Evolutionary conservation across 2,329 filamentous ascomycete genomes (phyloP).

Genomic region (Clonostachys chloroleuca): DNA sequence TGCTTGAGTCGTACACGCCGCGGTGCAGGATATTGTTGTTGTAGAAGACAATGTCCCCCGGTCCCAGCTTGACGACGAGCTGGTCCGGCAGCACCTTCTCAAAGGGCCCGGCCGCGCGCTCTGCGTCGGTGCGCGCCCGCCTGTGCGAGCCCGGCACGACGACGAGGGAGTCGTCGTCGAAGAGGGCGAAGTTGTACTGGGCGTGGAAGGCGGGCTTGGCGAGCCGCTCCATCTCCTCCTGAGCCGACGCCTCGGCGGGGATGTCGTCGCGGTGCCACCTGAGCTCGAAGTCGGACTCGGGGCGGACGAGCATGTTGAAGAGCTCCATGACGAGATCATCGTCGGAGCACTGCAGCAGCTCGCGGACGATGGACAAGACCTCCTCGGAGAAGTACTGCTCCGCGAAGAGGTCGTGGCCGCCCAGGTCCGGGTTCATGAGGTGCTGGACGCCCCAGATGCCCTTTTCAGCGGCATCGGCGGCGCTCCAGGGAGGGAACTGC

Average conservation of each 20-base stretch:
- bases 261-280: constrained; percentile 88
- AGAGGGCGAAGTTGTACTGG: constrained; percentile 85
- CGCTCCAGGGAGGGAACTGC: constrained; percentile 84
- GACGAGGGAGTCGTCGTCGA: constrained; percentile 67
- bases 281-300: constrained; percentile 66
- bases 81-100: constrained; percentile 58
- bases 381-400: constrained; percentile 66
- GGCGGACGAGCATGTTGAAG: constrained; percentile 79
- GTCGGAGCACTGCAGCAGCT: constrained; percentile 53
- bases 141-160: constrained; percentile 74
- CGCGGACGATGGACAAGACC: constrained; percentile 58
- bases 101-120: constrained; percentile 64
- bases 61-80: constrained; percentile 58
- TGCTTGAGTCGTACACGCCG: constrained; percentile 55
- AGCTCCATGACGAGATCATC: constrained; percentile 79
- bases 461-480: constrained; percentile 40
- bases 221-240: constrained; percentile 63
- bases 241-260: constrained; percentile 54
- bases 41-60: constrained; percentile 83
- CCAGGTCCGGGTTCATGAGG: constrained; percentile 70
- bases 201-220: constrained; percentile 63
- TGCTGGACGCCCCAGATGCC: constrained; percentile 92
- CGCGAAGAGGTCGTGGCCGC: constrained; percentile 57
- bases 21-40: constrained; percentile 84
- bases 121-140: constrained; percentile 63